Percentiles rank a stretch among this genome's conserved stretches.
These are phyloP conservation scores for Pichia nakasei DNA, from an alignment of 805 yeast species.

Conservation along the genomic window DNA sequence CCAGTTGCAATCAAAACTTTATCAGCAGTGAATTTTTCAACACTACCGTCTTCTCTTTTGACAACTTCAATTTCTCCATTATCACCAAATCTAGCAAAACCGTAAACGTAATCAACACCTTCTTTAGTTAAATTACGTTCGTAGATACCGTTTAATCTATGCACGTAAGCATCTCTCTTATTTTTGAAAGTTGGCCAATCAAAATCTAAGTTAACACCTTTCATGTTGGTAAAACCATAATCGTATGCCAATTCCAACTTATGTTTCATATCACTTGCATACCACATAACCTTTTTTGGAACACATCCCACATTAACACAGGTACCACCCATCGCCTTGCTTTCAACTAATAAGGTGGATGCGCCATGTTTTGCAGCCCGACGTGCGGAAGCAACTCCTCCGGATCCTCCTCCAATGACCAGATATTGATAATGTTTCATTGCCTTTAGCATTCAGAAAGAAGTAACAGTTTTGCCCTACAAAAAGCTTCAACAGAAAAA, in stretches of 20 bases:
- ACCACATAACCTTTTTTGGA: constrained; percentile 99
- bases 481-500: too few relatives aligned
- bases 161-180: constrained; percentile 87
- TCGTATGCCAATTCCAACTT: constrained; percentile 66
- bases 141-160: constrained; percentile 86
- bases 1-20: constrained; percentile 88
- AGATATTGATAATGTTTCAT: constrained; percentile 72
- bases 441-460: too few relatives aligned
- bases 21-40: constrained; percentile 58
- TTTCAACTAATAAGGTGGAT: constrained; percentile 74
- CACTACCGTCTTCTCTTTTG: constrained; percentile 50
- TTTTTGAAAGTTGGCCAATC: constrained; percentile 76
- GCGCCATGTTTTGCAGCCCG: constrained; percentile 94
- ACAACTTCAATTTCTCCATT: constrained; percentile 74
- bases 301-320: constrained; percentile 99
- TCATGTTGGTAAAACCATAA: constrained; percentile 64
- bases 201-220: constrained; percentile 79
- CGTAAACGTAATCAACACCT: constrained; percentile 79
- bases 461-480: too few relatives aligned
- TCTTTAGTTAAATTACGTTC: constrained; percentile 81
- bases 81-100: constrained; percentile 71
- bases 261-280: constrained; percentile 83
- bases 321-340: constrained; percentile 86
- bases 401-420: constrained; percentile 98
- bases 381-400: constrained; percentile 98